Conservation (phyloP, 2,329 filamentous ascomycete genomes). For the Colletotrichum caudatum region DNA sequence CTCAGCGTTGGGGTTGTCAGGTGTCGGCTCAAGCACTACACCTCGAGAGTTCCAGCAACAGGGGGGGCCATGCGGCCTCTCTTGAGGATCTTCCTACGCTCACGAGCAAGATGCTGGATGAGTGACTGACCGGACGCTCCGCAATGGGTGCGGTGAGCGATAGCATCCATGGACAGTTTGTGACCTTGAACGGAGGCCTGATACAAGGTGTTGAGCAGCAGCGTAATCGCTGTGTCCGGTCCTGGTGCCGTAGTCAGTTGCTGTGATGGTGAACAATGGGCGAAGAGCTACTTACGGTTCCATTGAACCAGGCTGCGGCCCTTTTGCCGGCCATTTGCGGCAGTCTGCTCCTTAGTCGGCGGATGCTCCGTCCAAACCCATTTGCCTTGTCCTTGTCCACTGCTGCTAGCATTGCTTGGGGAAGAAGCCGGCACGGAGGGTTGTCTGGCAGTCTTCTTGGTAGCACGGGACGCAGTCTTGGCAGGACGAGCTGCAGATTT, state of each 20-base stretch:
- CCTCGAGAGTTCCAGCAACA: background rate
- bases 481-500: background rate
- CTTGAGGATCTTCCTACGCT: constrained; percentile 9
- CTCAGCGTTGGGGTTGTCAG: background rate
- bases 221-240: constrained; percentile 60
- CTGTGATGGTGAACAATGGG: background rate
- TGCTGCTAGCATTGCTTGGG: background rate
- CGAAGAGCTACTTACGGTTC: background rate
- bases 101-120: constrained; percentile 50
- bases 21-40: background rate
- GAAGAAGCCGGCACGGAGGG: background rate
- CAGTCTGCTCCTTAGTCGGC: background rate
- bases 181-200: constrained; percentile 52
- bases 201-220: constrained; percentile 56
- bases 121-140: constrained; percentile 56
- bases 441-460: background rate
- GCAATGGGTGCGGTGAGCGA: constrained; percentile 57
- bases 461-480: background rate
- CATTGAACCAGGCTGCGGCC: constrained; percentile 6
- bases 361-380: background rate
- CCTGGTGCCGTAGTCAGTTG: constrained; percentile 47
- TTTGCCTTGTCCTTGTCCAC: background rate
- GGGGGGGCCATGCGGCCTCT: background rate
- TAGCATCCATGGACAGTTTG: constrained; percentile 54
- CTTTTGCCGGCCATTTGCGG: constrained; percentile 1